phyloP scores from a whole-genome alignment of 2,329 filamentous ascomycete genomes.

The Triangularia setosa region DNA sequence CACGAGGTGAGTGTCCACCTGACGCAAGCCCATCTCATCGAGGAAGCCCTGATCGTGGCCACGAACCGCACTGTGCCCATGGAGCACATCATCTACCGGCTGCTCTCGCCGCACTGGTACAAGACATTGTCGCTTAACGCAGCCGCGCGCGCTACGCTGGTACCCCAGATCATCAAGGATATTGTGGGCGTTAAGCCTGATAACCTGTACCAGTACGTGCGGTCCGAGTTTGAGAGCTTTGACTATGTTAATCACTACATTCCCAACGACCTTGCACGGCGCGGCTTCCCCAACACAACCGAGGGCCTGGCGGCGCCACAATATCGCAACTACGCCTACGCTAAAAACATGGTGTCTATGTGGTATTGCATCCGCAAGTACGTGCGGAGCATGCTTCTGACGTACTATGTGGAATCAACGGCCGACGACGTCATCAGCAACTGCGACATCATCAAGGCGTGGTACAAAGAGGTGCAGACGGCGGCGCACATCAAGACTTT shows the following conservation, averaged over 20 bases:
- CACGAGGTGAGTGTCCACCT: conserved; percentile 47
- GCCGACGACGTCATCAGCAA: conserved; percentile 32
- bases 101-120: conserved; percentile 46
- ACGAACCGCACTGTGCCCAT: conserved; percentile 39
- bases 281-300: conserved; percentile 39
- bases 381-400: conserved; percentile 36
- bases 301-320: conserved; percentile 32
- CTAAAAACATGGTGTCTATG: conserved; percentile 41
- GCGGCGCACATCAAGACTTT: conserved; percentile 40
- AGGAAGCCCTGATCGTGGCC: conserved; percentile 46
- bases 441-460: conserved; percentile 33
- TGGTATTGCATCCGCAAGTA: conserved; percentile 42
- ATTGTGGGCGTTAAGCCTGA: conserved; percentile 39
- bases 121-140: conserved; percentile 48
- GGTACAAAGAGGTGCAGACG: conserved; percentile 39
- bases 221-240: conserved; percentile 40
- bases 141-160: conserved; percentile 40
- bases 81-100: conserved; percentile 41
- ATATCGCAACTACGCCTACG: conserved; percentile 48
- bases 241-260: conserved; percentile 43
- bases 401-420: conserved; percentile 28
- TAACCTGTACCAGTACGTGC: conserved; percentile 36
- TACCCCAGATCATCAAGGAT: conserved; percentile 42
- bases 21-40: conserved; percentile 42
- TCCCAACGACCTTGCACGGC: conserved; percentile 40